Percentiles rank a stretch among this genome's conserved stretches.
These are phyloP conservation scores for Acacia concinna DNA, from an alignment of 331 rosid genomes.

Conservation along the genomic window DNA sequence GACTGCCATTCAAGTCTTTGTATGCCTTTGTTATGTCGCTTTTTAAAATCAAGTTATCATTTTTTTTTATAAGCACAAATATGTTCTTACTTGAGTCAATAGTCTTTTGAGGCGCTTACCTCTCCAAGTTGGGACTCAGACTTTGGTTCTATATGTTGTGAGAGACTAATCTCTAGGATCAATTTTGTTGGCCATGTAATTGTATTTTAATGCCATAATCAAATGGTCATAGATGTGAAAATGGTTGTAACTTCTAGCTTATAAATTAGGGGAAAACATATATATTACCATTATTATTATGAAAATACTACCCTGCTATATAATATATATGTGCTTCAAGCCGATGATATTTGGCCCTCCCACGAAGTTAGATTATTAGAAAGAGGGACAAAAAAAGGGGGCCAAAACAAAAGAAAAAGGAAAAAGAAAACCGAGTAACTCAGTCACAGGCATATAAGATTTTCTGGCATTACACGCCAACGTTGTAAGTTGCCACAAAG, in stretches of 20 bases:
- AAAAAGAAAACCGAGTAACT: not conserved
- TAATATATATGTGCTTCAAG: not conserved
- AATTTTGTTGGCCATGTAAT: not conserved
- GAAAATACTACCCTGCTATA: not conserved
- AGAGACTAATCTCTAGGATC: too few relatives aligned
- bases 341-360: not conserved
- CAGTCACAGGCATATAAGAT: not conserved
- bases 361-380: not conserved
- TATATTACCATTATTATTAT: not conserved
- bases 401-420: not conserved
- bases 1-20: slow-evolving; percentile 18
- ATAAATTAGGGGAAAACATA: not conserved
- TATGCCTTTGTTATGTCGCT: slow-evolving; percentile 9
- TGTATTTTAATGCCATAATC: not conserved
- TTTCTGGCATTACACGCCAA: not conserved
- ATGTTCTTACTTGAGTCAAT: not conserved
- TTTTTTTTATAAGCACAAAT: too few relatives aligned
- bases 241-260: not conserved
- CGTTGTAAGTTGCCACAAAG: not conserved
- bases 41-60: not conserved
- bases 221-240: not conserved
- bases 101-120: not conserved
- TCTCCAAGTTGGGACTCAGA: too few relatives aligned
- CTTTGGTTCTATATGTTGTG: too few relatives aligned
- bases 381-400: not conserved